A percentile compares a stretch with the other conserved stretches of the same genome.
Conservation (phyloP, 192 early-diverging fungal species). For the Lobosporangium transversale region DNA sequence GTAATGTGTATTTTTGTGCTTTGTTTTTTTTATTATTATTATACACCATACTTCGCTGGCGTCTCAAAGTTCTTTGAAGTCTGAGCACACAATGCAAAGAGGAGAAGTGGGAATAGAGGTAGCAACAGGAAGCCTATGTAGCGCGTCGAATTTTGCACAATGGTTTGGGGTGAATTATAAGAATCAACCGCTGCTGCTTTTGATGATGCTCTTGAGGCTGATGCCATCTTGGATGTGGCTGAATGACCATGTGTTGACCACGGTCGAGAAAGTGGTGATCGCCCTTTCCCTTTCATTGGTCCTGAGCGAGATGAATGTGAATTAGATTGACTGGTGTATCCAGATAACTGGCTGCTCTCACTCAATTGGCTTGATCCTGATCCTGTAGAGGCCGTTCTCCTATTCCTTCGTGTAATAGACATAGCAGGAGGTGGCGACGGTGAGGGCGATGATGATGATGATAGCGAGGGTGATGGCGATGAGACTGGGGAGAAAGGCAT, state of each 20-base stretch:
- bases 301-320: not conserved
- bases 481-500: constrained; percentile 12
- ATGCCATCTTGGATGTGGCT: not conserved
- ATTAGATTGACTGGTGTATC: constrained; percentile 2
- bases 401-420: constrained; percentile 4
- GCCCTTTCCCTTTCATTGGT: not conserved
- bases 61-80: constrained; percentile 36
- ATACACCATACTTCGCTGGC: constrained; percentile 25
- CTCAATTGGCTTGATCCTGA: constrained; percentile 36
- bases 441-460: constrained; percentile 23
- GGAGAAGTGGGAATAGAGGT: constrained; percentile 26
- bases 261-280: constrained; percentile 15
- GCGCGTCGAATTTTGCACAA: constrained; percentile 24
- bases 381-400: constrained; percentile 24
- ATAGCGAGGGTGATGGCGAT: too few species aligned
- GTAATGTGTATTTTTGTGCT: not conserved
- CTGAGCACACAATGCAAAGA: constrained; percentile 38
- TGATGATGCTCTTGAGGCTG: not conserved
- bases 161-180: constrained; percentile 16
- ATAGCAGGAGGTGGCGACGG: constrained; percentile 18
- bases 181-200: not conserved
- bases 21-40: not conserved
- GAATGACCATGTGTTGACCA: not conserved
- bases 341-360: constrained; percentile 6
- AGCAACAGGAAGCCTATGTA: constrained; percentile 38